Base-by-base conservation (phyloP, 2,329 filamentous ascomycete genomes). In the Ophiostoma sp. region DNA sequence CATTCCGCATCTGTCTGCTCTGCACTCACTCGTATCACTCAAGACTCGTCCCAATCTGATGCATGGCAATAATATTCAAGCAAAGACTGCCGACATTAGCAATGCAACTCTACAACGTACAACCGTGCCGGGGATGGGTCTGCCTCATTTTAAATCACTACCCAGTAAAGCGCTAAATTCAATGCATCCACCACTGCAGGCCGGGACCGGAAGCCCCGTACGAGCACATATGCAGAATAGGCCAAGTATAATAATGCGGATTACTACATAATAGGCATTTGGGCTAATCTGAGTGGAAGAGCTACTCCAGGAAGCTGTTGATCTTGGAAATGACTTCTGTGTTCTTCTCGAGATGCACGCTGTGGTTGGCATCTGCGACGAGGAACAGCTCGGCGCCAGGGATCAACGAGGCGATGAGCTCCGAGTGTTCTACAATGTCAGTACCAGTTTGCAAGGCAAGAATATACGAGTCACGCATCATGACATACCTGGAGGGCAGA, bases 281-380 rank as follows among this genome's bases (percentile, higher is more conserved):
- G 11, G 5, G 11, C 31, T 8, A 64, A 35, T 17, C 3, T 35
- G 10, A 35, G 13, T 3, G 2, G 39, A 15, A 64, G n/a, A 62
- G 27, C 11, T 57, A 60, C 17, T 15, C 4, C 17, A 72, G 35
- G 64, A 71, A 68, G 20, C 11, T 23, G 27, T 68, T 33, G 33
- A 78, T 77, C 70, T 72, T 76, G 4, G 67, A 71, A 0, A 78
- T 33, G 2, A 80, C 77, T 31, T 76, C 39, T 0, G 74, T 74
- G 17, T 77, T 77, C 73, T 79, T 78, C 70, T 80, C 79, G 0
- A 76, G 57, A 66, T 80, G 78, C 1, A 80, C 78, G n/a, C 76
- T 76, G 69, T 80, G 78, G 65, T 79, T 80, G 0, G 78, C 79
- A 20, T 74, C 73, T 57, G 75, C 69, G 0, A 79, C 75, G 10